Evolutionary conservation across 345 rosid species (phyloP).

Genomic region (Mallotus nudiflorus): DNA sequence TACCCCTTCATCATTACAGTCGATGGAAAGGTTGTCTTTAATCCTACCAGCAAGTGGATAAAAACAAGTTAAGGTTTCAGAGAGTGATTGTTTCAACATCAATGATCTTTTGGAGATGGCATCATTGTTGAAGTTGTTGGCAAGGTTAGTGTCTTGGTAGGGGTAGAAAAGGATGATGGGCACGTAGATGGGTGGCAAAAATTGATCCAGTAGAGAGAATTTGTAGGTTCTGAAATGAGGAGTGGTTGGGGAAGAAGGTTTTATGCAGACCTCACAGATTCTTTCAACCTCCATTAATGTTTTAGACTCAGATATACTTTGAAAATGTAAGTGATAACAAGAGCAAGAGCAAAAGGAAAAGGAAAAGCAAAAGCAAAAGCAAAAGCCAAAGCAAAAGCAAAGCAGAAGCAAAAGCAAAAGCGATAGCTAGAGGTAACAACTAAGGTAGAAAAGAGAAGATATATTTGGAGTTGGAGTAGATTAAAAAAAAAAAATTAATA

Average conservation of each 20-base stretch:
- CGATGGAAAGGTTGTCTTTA: constrained; percentile 7
- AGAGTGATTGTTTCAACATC: constrained; percentile 14
- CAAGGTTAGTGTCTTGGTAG: neutral
- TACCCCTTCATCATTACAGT: constrained; percentile 15
- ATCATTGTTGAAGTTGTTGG: neutral
- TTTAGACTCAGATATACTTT: too few relatives aligned
- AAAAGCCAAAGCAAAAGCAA: too few relatives aligned
- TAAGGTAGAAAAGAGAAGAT: too few relatives aligned
- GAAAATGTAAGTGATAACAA: too few relatives aligned
- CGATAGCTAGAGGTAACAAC: too few relatives aligned
- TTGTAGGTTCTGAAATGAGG: constrained; percentile 2
- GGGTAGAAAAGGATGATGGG: constrained; percentile 10
- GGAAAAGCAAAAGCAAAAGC: too few relatives aligned
- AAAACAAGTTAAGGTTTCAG: constrained; percentile 8
- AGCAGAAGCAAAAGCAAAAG: too few relatives aligned
- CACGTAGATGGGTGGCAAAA: neutral
- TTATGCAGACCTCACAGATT: neutral
- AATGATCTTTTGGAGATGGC: neutral
- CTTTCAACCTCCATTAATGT: constrained; percentile 18
- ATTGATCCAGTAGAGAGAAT: constrained; percentile 13
- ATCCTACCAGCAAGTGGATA: constrained; percentile 19
- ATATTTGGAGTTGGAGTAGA: too few relatives aligned
- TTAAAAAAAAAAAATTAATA: too few relatives aligned
- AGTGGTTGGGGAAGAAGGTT: constrained; percentile 19
- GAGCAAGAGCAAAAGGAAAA: too few relatives aligned